Evolutionary conservation across 2,329 filamentous ascomycete species (phyloP).

Genomic region (Shiraia bambusicola): DNA sequence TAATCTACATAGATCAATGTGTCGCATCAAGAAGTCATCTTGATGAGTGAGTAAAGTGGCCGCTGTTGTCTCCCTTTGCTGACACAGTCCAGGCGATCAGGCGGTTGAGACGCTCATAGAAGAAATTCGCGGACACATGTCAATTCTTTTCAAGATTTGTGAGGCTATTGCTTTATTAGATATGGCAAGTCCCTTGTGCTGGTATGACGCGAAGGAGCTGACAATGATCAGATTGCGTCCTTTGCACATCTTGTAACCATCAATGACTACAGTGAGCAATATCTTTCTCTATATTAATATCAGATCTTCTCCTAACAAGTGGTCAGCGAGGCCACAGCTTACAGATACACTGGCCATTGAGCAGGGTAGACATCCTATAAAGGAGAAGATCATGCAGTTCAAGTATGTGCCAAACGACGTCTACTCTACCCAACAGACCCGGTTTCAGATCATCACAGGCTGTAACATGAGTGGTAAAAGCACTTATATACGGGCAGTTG

Average conservation of each 20-base stretch:
- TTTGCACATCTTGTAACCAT: constrained; percentile 65
- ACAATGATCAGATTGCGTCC: constrained; percentile 25
- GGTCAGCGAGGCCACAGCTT: constrained; percentile 64
- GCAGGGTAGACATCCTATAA: constrained; percentile 73
- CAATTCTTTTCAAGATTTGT: constrained; percentile 76
- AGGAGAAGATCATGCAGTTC: constrained; percentile 68
- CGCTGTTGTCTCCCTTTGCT: not conserved
- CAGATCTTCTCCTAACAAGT: constrained; percentile 9
- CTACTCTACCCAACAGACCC: constrained; percentile 74
- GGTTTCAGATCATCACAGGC: constrained; percentile 92
- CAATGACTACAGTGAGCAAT: constrained; percentile 55
- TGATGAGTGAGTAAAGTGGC: constrained; percentile 59
- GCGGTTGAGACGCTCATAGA: constrained; percentile 71
- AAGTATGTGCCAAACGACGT: constrained; percentile 87
- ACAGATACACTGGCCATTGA: constrained; percentile 70
- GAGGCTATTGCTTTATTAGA: constrained; percentile 86
- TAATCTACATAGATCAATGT: constrained; percentile 64
- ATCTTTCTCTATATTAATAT: not conserved
- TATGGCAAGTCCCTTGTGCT: constrained; percentile 60
- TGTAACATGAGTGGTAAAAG: constrained; percentile 98
- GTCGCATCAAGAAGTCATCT: constrained; percentile 79
- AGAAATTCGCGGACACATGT: constrained; percentile 70
- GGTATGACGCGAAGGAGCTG: constrained; percentile 3
- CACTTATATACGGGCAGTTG: constrained; percentile 86
- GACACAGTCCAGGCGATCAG: constrained; percentile 55